phyloP scores from a whole-genome alignment of 345 rosid species.

The Chamaenerion angustifolium region DNA sequence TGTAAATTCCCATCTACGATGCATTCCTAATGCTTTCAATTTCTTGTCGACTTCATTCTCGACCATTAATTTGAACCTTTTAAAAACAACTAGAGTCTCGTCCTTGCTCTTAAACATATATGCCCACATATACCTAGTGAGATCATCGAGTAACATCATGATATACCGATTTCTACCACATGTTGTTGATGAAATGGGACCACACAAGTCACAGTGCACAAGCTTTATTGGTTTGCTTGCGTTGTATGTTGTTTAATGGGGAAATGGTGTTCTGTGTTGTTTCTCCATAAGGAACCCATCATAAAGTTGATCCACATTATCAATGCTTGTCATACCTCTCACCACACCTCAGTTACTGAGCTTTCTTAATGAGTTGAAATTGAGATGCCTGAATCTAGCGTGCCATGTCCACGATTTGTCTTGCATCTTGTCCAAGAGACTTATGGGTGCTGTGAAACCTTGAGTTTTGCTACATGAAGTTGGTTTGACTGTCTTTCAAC shows the following conservation, averaged over 20 bases:
- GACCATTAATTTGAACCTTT: neutral
- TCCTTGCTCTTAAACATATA: neutral
- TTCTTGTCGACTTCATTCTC: neutral
- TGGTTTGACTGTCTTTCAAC: neutral
- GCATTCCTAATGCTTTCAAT: neutral
- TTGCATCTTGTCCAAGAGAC: neutral
- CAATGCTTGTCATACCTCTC: neutral
- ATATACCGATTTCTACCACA: slow-evolving; percentile 6
- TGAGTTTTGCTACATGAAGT: neutral
- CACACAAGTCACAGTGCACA: slow-evolving; percentile 5
- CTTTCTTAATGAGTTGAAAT: too few species aligned
- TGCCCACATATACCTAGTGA: neutral
- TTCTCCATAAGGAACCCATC: neutral
- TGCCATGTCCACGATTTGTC: slow-evolving; percentile 3
- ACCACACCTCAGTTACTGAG: neutral
- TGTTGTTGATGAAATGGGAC: too few species aligned
- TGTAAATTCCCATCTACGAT: neutral
- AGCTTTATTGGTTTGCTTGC: neutral
- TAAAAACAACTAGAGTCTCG: neutral
- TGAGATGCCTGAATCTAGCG: neutral
- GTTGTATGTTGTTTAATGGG: neutral
- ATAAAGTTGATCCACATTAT: neutral
- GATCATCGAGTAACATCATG: slow-evolving; percentile 8
- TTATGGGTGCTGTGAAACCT: neutral
- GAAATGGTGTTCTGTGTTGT: neutral